Conservation (phyloP, 495 filamentous ascomycete species). For the Chaetomium fimeti region DNA sequence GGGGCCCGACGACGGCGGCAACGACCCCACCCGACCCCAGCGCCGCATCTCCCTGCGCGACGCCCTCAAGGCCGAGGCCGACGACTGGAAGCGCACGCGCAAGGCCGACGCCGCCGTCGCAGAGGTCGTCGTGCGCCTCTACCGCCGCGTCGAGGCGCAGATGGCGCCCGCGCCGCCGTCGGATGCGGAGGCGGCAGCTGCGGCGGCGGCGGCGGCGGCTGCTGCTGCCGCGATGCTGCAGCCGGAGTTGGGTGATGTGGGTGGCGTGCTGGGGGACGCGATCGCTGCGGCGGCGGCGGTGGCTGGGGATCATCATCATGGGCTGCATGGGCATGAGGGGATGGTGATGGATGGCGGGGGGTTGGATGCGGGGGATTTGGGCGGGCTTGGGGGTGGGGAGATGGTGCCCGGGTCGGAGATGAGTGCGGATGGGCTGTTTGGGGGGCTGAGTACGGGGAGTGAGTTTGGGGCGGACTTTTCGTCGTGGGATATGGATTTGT, state of each 20-base stretch:
- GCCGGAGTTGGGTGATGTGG: conserved; percentile 26
- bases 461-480: conserved; percentile 32
- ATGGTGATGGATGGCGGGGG: conserved; percentile 33
- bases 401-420: conserved; percentile 34
- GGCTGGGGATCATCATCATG: neutral
- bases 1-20: conserved; percentile 29
- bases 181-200: conserved; percentile 12
- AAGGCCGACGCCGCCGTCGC: conserved; percentile 61
- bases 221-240: conserved; percentile 30
- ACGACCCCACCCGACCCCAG: neutral
- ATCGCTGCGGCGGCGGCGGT: conserved; percentile 33
- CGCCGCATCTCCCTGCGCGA: conserved; percentile 57
- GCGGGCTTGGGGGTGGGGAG: neutral
- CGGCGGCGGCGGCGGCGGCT: conserved; percentile 20
- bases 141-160: conserved; percentile 69
- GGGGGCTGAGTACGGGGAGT: conserved; percentile 25
- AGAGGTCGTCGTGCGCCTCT: conserved; percentile 71
- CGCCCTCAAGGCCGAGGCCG: conserved; percentile 63
- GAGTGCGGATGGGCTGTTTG: conserved; percentile 41
- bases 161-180: conserved; percentile 39
- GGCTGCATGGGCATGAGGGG: conserved; percentile 24
- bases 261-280: conserved; percentile 33
- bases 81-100: conserved; percentile 60
- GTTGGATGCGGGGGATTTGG: conserved; percentile 6
- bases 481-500: conserved; percentile 31